A percentile compares a stretch with the other conserved stretches of the same genome.
Conservation (phyloP, 768 basidiomycete species). For the Macrolepiota fuliginosa region DNA sequence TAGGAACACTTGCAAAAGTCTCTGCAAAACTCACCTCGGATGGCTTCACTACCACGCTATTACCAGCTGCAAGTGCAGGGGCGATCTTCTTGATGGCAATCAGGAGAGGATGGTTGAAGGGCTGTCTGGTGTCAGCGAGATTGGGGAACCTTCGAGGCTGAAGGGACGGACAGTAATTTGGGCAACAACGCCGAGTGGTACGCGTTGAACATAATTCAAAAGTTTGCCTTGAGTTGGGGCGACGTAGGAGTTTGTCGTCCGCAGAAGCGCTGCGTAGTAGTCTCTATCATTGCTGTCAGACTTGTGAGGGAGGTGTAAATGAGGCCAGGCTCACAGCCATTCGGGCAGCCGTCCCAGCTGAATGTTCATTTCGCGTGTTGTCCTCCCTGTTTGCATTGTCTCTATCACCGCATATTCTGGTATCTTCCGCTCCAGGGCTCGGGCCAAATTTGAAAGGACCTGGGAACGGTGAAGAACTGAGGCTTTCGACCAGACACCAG, state of each 20-base stretch:
- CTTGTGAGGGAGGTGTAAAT: neutral
- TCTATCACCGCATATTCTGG: conserved; percentile 64
- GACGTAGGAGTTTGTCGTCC: conserved; percentile 68
- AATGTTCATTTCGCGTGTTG: conserved; percentile 81
- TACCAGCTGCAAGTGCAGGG: conserved; percentile 81
- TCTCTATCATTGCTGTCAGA: conserved; percentile 40
- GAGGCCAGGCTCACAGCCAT: conserved; percentile 63
- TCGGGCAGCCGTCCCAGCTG: conserved; percentile 79
- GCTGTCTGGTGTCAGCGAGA: conserved; percentile 35
- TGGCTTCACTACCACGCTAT: conserved; percentile 80
- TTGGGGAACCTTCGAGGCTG: neutral
- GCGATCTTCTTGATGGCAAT: conserved; percentile 90
- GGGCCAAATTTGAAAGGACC: conserved; percentile 63
- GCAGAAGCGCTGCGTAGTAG: conserved; percentile 72
- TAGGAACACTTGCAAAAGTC: neutral
- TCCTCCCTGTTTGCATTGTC: conserved; percentile 73
- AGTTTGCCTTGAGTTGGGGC: conserved; percentile 79
- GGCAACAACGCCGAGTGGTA: conserved; percentile 86
- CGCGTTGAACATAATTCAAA: conserved; percentile 74
- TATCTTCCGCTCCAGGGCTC: conserved; percentile 53
- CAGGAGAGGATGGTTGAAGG: conserved; percentile 87
- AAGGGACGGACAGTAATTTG: conserved; percentile 67
- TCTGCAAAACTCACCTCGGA: conserved; percentile 52
- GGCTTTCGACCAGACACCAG: conserved; percentile 72
- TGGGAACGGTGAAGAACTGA: conserved; percentile 58